Evolutionary conservation across 345 rosid species (phyloP), one percentile per base, ranked within the genome.

Genomic region (Microthlaspi erraticum): DNA sequence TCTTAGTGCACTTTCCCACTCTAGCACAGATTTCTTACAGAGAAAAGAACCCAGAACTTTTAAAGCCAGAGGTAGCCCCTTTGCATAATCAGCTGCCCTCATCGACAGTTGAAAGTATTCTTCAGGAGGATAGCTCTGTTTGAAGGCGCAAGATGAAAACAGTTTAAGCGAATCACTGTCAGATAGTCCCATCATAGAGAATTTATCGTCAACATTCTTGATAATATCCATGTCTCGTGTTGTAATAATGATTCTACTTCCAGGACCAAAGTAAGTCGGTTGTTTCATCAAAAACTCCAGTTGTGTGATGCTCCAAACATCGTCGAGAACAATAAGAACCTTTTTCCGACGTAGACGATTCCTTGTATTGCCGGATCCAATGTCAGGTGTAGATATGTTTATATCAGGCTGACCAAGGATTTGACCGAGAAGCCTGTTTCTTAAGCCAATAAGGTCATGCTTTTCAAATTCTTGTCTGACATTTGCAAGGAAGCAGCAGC

Each of bases 401-500:
- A 60, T 13, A 41, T 39, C 18, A 29, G 33, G 13, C 32, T 61
- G 51, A 11, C 36, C 32, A n/a, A 59, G 20, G 6, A 74, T 8
- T 10, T 53, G n/a, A 16, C 51, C 33, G 18, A 77, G 18, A 31
- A 77, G 54, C 38, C 3, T 14, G 41, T 34, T 39, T 43, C 55
- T 0, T 69, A 11, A 14, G 17, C 16, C 2, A 9, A 3, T 14
- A 51, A 26, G 62, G 23, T 38, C 65, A 53, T 38, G 26, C 12
- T 6, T 51, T 23, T 52, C 14, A 26, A 45, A 32, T 19, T 43
- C 38, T 23, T 81, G 80, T 60, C 68, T 72, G 45, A 81, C 81
- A 52, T 80, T 74, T 17, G 46, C 38, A 7, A 80, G 71, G 71
- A 83, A 83, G 78, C 73, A 67, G 19, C 41, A 50, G 33, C 74